Evolutionary conservation across 176 grass and related monocot species (phyloP).

Genomic region (Phragmites australis): DNA sequence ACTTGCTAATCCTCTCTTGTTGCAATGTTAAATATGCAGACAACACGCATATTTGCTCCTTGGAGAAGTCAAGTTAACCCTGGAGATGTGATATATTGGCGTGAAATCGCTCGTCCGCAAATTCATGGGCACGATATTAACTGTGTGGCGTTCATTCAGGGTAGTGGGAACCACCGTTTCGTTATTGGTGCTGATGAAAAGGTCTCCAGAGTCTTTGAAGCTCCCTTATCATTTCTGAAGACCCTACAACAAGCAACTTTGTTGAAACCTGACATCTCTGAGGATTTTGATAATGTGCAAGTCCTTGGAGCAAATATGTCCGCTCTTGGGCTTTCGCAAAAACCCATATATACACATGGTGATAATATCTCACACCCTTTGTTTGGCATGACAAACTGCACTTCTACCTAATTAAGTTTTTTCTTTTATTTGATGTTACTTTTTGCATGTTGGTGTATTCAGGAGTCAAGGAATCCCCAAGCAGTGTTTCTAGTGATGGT

Average conservation of each 20-base stretch:
- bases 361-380: conserved; percentile 26
- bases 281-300: conserved; percentile 68
- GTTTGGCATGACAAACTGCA: conserved; percentile 12
- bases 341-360: conserved; percentile 94
- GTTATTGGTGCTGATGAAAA: conserved; percentile 98
- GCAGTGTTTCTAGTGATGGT: conserved; percentile 48
- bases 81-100: conserved; percentile 58
- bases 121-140: conserved; percentile 98
- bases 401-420: background rate
- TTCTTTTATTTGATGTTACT: conserved; percentile 33
- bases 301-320: conserved; percentile 99
- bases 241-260: conserved; percentile 72
- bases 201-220: conserved; percentile 92
- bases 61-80: conserved; percentile 66
- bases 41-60: conserved; percentile 78
- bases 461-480: conserved; percentile 55
- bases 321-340: conserved; percentile 95
- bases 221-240: conserved; percentile 89
- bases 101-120: conserved; percentile 79
- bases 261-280: conserved; percentile 54
- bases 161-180: conserved; percentile 79
- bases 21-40: conserved; percentile 58
- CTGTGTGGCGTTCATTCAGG: conserved; percentile 74
- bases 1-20: conserved; percentile 32
- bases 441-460: conserved; percentile 40